Evolutionary conservation across 2,329 filamentous ascomycete species (phyloP).

Genomic region (Botrytis galanthina): DNA sequence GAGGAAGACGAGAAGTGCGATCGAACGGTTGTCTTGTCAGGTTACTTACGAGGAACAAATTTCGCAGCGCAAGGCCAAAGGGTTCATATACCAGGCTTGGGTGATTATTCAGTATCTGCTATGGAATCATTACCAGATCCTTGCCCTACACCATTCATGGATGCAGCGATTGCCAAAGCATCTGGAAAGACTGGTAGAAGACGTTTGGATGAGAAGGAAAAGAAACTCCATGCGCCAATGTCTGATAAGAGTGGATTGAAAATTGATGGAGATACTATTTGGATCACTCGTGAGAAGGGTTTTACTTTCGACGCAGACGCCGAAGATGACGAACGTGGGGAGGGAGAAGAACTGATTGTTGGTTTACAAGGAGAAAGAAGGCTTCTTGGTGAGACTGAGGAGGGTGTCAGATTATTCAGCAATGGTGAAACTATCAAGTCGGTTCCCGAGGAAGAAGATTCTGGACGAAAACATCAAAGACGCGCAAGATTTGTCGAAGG

Average conservation of each 20-base stretch:
- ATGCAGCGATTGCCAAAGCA: slow-evolving; percentile 80
- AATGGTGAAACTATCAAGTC: slow-evolving; percentile 67
- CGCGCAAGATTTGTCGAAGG: slow-evolving; percentile 54
- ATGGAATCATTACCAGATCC: slow-evolving; percentile 91
- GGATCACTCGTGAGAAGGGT: slow-evolving; percentile 70
- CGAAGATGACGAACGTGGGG: slow-evolving; percentile 69
- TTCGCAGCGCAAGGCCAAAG: slow-evolving; percentile 82
- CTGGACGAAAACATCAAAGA: slow-evolving; percentile 59
- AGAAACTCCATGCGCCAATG: slow-evolving; percentile 95
- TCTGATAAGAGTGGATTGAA: slow-evolving; percentile 94
- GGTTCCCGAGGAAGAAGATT: slow-evolving; percentile 57
- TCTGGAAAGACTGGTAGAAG: slow-evolving; percentile 78
- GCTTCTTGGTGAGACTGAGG: slow-evolving; percentile 77
- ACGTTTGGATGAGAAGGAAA: slow-evolving; percentile 92
- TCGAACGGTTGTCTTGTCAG: slow-evolving; percentile 84
- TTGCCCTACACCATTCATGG: slow-evolving; percentile 88
- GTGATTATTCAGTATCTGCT: slow-evolving; percentile 77
- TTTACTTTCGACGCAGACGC: slow-evolving; percentile 73
- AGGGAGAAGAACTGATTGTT: slow-evolving; percentile 93
- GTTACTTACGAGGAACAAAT: slow-evolving; percentile 92
- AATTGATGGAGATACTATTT: slow-evolving; percentile 96
- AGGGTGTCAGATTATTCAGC: slow-evolving; percentile 82
- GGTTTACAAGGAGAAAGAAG: slow-evolving; percentile 79
- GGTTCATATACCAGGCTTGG: slow-evolving; percentile 89
- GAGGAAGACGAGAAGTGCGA: slow-evolving; percentile 89